These are phyloP conservation scores for Trametes maxima DNA, from an alignment of 768 basidiomycete species.

Conservation along the genomic window DNA sequence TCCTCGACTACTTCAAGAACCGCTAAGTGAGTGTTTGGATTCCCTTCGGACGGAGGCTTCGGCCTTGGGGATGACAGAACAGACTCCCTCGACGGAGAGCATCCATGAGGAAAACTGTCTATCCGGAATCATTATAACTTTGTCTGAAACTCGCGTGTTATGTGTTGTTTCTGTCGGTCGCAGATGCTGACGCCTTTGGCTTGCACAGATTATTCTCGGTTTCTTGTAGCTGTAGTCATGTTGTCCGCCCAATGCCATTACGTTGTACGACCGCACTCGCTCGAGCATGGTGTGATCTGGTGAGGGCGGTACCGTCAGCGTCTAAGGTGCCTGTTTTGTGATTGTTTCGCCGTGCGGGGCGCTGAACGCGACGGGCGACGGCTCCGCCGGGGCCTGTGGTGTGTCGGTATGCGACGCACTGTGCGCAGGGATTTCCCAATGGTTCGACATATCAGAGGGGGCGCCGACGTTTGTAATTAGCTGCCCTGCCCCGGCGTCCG, in stretches of 20 bases:
- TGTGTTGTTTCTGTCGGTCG: neutral
- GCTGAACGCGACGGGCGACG: neutral
- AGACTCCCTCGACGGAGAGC: constrained; percentile 93
- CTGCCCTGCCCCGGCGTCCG: neutral
- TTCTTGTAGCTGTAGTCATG: constrained; percentile 25
- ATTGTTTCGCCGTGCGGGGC: neutral
- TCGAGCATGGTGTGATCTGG: neutral
- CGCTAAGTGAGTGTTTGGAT: constrained; percentile 49
- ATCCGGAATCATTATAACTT: constrained; percentile 85
- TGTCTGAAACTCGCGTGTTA: constrained; percentile 56
- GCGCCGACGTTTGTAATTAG: neutral
- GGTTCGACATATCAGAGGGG: neutral
- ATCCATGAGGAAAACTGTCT: constrained; percentile 68
- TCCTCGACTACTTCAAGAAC: constrained; percentile 96
- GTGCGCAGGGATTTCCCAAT: neutral
- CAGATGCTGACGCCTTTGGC: neutral
- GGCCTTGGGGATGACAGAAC: constrained; percentile 67
- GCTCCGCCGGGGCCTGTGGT: neutral
- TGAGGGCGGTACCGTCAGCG: neutral
- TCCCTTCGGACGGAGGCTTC: neutral
- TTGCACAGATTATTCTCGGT: constrained; percentile 22
- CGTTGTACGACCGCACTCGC: constrained; percentile 13
- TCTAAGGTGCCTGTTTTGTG: neutral
- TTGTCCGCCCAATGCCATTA: constrained; percentile 14
- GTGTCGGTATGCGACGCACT: neutral